A percentile compares a stretch with the other conserved stretches of the same genome.
Evolutionary conservation across 2,329 filamentous ascomycete species (phyloP).

Genomic region (Sporothrix brunneoviolacea): DNA sequence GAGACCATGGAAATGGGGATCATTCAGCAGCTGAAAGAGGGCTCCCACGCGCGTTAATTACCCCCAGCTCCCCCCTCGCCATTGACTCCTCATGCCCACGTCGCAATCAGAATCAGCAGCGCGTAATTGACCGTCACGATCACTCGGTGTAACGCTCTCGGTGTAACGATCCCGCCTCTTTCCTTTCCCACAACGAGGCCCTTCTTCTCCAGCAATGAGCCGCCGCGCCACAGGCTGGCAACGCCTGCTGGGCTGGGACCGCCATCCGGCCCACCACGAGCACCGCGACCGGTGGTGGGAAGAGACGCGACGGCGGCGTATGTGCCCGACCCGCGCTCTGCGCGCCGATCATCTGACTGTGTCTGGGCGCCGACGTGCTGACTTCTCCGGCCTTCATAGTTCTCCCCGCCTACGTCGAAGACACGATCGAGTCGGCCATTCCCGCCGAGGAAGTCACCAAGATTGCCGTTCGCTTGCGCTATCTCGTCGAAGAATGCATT

Average conservation of each 20-base stretch:
- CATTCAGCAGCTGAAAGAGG: background rate
- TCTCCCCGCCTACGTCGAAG: conserved; percentile 56
- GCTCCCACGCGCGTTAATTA: background rate
- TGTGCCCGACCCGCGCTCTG: conserved; percentile 7
- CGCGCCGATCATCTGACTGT: background rate
- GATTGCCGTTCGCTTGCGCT: conserved; percentile 80
- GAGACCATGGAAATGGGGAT: background rate
- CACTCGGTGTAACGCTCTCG: no score
- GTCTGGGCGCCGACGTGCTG: background rate
- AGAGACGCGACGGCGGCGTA: conserved; percentile 25
- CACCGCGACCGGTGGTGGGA: conserved; percentile 25
- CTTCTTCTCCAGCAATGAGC: conserved; percentile 5
- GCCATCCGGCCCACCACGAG: conserved; percentile 20
- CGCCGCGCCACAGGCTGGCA: conserved; percentile 18
- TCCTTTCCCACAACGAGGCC: background rate
- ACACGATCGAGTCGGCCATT: conserved; percentile 57
- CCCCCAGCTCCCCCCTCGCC: background rate
- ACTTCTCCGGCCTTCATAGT: conserved; percentile 38
- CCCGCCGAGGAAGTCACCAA: conserved; percentile 78
- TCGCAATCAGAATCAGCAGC: no score
- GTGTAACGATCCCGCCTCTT: no score
- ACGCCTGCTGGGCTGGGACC: conserved; percentile 27
- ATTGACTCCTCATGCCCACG: no score
- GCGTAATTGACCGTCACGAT: no score
- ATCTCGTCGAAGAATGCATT: conserved; percentile 81